Evolutionary conservation across 139 green algal species (phyloP).

Genomic region (Coccomyxa sp.): DNA sequence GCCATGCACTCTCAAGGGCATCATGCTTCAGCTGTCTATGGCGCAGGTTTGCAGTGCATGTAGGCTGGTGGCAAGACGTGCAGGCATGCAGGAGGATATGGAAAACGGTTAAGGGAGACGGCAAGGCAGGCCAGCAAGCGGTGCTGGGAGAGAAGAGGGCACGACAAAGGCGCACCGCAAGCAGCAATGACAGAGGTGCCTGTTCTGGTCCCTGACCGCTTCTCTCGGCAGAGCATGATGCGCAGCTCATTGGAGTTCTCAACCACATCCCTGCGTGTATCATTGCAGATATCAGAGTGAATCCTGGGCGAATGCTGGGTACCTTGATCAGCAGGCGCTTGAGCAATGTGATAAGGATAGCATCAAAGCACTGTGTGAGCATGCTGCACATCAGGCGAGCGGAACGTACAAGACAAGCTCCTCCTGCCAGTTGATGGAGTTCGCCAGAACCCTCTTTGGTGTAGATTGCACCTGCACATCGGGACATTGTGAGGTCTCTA

Average conservation of each 20-base stretch:
- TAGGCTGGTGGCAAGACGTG: no score
- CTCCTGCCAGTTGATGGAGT: conserved; percentile 58
- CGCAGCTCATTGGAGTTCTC: conserved; percentile 78
- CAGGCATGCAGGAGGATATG: no score
- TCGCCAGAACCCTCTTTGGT: conserved; percentile 30
- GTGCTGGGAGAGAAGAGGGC: no score
- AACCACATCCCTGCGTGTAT: conserved; percentile 66
- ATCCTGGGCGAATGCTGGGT: no score
- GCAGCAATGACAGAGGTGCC: conserved; percentile 72
- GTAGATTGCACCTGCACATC: conserved; percentile 45
- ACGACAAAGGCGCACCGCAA: conserved; percentile 60
- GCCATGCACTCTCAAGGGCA: no score
- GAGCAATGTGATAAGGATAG: no score
- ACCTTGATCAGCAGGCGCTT: no score
- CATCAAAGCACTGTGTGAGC: no score
- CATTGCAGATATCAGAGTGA: not conserved
- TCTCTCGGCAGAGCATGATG: conserved; percentile 83
- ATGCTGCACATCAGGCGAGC: not conserved
- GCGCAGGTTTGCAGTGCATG: no score
- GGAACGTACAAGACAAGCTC: conserved; percentile 53
- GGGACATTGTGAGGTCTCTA: not conserved
- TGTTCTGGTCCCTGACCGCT: conserved; percentile 39
- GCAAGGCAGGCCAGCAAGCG: no score
- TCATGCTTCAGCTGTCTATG: no score
- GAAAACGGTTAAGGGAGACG: no score